phyloP scores from a whole-genome alignment of 371 early-diverging fungal species.

The Mortierella sp. region DNA sequence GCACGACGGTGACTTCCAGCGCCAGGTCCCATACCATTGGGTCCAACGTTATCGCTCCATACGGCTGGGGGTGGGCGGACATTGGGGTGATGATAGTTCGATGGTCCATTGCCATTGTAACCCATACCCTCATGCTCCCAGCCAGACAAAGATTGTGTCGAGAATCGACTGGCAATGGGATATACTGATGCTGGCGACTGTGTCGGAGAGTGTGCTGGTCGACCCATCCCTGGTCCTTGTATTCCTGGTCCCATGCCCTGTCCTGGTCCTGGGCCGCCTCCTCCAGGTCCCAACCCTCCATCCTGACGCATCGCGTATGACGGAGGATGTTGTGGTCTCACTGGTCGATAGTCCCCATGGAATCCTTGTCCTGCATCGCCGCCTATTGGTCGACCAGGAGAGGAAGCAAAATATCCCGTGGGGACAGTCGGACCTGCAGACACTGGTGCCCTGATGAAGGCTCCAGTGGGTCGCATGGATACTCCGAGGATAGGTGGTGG shows the following conservation, averaged over 20 bases:
- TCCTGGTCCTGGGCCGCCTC: constrained; percentile 23
- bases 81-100: constrained; percentile 19
- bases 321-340: constrained; percentile 15
- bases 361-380: constrained; percentile 20
- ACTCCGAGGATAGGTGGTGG: constrained; percentile 26
- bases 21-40: constrained; percentile 21
- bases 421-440: constrained; percentile 22
- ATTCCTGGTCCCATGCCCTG: constrained; percentile 29
- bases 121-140: constrained; percentile 36
- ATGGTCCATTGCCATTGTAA: constrained; percentile 25
- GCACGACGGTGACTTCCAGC: constrained; percentile 36
- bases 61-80: constrained; percentile 24
- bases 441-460: constrained; percentile 19
- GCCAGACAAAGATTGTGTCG: constrained; percentile 44
- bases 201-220: constrained; percentile 18
- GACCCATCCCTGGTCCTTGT: constrained; percentile 16
- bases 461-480: constrained; percentile 28
- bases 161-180: constrained; percentile 38
- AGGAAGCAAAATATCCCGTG: constrained; percentile 22
- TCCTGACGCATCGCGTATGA: constrained; percentile 27
- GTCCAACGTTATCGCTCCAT: constrained; percentile 28
- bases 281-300: constrained; percentile 23
- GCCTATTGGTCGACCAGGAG: constrained; percentile 34
- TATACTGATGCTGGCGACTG: constrained; percentile 20
- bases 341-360: constrained; percentile 29